Base-by-base conservation (phyloP, 345 rosid genomes). In the Eucalyptus coolabah region DNA sequence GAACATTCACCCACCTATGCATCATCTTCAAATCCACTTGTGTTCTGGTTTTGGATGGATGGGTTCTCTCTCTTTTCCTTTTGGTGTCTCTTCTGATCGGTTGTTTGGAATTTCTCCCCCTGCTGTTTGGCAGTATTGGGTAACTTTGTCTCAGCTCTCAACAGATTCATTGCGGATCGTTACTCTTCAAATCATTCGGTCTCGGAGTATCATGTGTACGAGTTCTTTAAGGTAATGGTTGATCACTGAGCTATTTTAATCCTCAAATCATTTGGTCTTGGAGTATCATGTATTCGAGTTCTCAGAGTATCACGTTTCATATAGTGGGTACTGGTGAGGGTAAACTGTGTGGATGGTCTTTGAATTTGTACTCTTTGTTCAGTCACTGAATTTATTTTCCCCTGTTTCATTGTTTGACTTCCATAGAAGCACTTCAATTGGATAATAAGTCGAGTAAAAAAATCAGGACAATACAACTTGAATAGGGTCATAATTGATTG, bases 131-230 rank as follows among this genome's bases (percentile, higher is more conserved):
- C 97, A 98, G 99, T 98, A 88, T 93, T 98, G 77, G 99, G 99
- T 88, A 97, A 95, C 94, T 98, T 98, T 89, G 95, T 98, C 81
- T 97, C 99, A 56, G 99, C 99, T 87, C 95, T 98, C 90, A 98
- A 98, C 91, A 94, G 92, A 92, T 98, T 97, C 91, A 96, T 98
- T 91, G 97, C 97, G 3, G 99, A 97, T 89, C 99, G 95, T 56
- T 98, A 96, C 91, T 93, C 95, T 51, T 90, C 83, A 10, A 94
- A 92, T 90, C 98, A 94, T 91, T 95, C 97, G 4, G 97, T 98
- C 44, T 95, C 99, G 6, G 99, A 98, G 89, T 98, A 98, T 90
- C 95, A 98, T 88, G 99, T 96, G 49, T 98, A 98, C 42, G 99
- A 98, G 93, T 98, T 98, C 93, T 98, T 95, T 95, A 97, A 92